Conservation (phyloP, 2,329 filamentous ascomycete genomes). For the Aureobasidium zeae region DNA sequence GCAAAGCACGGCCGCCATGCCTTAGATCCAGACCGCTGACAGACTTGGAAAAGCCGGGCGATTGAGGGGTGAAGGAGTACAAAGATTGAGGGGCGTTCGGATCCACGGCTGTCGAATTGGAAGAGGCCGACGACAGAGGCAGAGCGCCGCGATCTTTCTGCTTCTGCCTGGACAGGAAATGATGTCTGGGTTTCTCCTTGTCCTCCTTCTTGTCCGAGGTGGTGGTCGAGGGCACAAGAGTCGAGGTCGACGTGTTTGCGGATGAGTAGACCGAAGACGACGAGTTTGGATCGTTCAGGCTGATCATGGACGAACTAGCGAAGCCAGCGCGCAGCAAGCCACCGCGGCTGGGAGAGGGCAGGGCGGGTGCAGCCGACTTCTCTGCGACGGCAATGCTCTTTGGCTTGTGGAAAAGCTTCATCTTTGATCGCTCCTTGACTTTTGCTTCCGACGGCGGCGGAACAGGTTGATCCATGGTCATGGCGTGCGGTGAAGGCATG, state of each 20-base stretch:
- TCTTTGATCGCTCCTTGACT: slow-evolving; percentile 63
- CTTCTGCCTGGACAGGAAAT: slow-evolving; percentile 71
- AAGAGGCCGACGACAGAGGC: slow-evolving; percentile 64
- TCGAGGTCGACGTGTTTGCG: slow-evolving; percentile 68
- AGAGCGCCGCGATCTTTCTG: slow-evolving; percentile 63
- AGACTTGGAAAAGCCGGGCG: slow-evolving; percentile 70
- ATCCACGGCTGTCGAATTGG: slow-evolving; percentile 67
- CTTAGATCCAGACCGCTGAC: slow-evolving; percentile 72
- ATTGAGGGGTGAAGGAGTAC: slow-evolving; percentile 71
- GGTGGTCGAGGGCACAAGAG: slow-evolving; percentile 52
- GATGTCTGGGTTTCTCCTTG: slow-evolving; percentile 65
- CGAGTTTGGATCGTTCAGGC: slow-evolving; percentile 50
- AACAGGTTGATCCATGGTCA: slow-evolving; percentile 17
- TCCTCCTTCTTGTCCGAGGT: slow-evolving; percentile 60
- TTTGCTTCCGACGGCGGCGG: slow-evolving; percentile 41
- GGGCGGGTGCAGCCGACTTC: slow-evolving; percentile 49
- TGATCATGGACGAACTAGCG: slow-evolving; percentile 62
- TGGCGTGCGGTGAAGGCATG: slow-evolving; percentile 30
- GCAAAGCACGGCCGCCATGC: slow-evolving; percentile 64
- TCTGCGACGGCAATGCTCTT: slow-evolving; percentile 61
- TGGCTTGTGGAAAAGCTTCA: slow-evolving; percentile 71
- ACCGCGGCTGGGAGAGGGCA: slow-evolving; percentile 58
- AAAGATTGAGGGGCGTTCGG: slow-evolving; percentile 65
- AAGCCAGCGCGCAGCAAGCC: slow-evolving; percentile 56
- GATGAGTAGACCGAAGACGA: slow-evolving; percentile 58